phyloP scores from a whole-genome alignment of 179 eudicot genomes.

The Beta macrorhiza region DNA sequence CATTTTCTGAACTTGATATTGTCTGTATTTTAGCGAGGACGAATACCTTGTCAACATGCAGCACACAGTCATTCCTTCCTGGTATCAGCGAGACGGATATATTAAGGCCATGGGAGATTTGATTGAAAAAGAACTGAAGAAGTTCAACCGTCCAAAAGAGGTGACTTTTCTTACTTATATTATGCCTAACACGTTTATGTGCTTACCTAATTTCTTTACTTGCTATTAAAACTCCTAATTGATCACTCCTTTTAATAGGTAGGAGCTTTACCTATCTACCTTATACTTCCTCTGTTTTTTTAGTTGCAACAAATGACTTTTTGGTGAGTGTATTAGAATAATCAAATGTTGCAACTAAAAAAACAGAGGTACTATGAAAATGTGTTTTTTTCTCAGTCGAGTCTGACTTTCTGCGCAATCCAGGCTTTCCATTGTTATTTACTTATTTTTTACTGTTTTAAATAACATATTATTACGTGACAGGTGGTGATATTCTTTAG shows the following conservation, averaged over 20 bases:
- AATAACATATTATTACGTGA: conserved; percentile 8
- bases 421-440: neutral
- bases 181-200: neutral
- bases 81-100: conserved; percentile 99
- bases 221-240: neutral
- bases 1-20: neutral
- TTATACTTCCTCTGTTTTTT: too few relatives aligned
- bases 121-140: conserved; percentile 67
- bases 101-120: conserved; percentile 87
- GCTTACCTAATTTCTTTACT: neutral
- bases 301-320: too few relatives aligned
- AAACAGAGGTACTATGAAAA: too few relatives aligned
- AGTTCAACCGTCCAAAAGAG: conserved; percentile 71
- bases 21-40: conserved; percentile 64
- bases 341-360: too few relatives aligned
- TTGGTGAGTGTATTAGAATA: too few relatives aligned
- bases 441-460: neutral
- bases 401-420: neutral
- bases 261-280: neutral
- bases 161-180: conserved; percentile 34
- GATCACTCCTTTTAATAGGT: neutral
- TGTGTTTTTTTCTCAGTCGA: neutral
- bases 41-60: conserved; percentile 96
- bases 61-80: conserved; percentile 96
- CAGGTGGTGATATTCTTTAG: conserved; percentile 98